Base-by-base conservation (phyloP, 108 stramenopile genomes). In the Stephanodiscus minutulus region DNA sequence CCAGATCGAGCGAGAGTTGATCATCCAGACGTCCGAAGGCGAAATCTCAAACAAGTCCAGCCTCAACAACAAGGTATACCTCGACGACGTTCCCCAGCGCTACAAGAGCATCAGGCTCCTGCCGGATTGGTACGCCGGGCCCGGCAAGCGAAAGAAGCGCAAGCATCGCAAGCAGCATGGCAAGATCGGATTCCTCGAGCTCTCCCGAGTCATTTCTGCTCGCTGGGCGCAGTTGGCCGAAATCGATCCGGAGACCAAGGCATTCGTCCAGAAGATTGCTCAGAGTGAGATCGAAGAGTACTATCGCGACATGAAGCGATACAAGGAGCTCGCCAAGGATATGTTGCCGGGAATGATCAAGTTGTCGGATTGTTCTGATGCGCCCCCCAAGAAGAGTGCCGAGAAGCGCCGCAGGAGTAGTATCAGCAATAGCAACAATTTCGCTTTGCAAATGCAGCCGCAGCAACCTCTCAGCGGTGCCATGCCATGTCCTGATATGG, bases 101-200 rank as follows among this genome's bases (percentile, higher is more conserved):
- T 81, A 81, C 59, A 65, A 36, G 24, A 24, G 31, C 64, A 70
- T 74, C 27, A 66, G 66, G 57, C 80, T 81, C 12, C 63, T 62
- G 7, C 73, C 70, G 24, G 68, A 81, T 49, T 81, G 80, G 80
- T 81, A 70, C 48, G 39, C 61, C 22, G 80, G 80, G 35, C 73
- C 73, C 1, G 73, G 73, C 22, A 74, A 74, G 50, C 64, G 73
- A 12, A 58, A 61, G 31, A 81, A 81, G 37, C 76, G 83, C 49
- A 76, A 74, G 61, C 88, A 92, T 77, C 76, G 91, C 39, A 89
- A 90, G 73, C 73, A 83, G 25, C 91, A 93, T 63, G 89, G 91
- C 18, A 90, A 93, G 69, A 83, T 93, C 21, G 89, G 88, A 10
- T 93, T 93, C 69, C 75, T 82, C 9, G 91, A 93, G 25, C 76